A percentile compares a stretch with the other conserved stretches of the same genome.
These are phyloP conservation scores for Trichoderma cornu-damae DNA, from an alignment of 2,329 filamentous ascomycete species.

Conservation along the genomic window DNA sequence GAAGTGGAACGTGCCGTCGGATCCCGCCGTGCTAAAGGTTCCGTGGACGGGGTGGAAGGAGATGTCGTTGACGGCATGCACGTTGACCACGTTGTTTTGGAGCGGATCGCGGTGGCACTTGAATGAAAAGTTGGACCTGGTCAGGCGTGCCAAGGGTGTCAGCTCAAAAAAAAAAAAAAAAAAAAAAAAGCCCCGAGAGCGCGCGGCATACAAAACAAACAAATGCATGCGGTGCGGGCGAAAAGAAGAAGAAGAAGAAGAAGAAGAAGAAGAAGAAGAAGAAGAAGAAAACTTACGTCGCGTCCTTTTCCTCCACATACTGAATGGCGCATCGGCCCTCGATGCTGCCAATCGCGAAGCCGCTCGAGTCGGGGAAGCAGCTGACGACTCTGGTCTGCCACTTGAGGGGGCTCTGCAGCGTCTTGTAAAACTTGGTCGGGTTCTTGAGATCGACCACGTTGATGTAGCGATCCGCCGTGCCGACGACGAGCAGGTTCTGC, in stretches of 20 bases:
- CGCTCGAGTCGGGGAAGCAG: conserved; percentile 87
- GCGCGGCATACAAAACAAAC: neutral
- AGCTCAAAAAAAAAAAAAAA: neutral
- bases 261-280: no score
- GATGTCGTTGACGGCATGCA: conserved; percentile 94
- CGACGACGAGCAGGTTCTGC: conserved; percentile 82
- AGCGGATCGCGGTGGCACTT: conserved; percentile 91
- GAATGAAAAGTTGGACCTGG: conserved; percentile 91
- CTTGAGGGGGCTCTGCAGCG: conserved; percentile 89
- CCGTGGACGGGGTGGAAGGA: conserved; percentile 95
- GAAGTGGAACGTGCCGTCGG: conserved; percentile 94
- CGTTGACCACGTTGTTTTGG: conserved; percentile 71
- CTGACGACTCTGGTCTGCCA: conserved; percentile 96
- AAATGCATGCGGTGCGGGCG: neutral
- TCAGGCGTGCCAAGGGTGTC: neutral
- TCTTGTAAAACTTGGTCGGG: conserved; percentile 91
- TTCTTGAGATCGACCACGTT: conserved; percentile 89
- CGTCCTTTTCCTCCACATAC: conserved; percentile 94
- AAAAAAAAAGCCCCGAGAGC: neutral
- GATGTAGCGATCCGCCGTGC: conserved; percentile 92
- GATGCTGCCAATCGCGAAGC: conserved; percentile 93
- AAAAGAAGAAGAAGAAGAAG: no score
- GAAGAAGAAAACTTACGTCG: conserved; percentile 46
- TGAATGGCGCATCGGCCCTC: conserved; percentile 97
- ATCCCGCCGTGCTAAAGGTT: conserved; percentile 96